Evolutionary conservation across 2,329 filamentous ascomycete species (phyloP), one percentile per base, ranked within the genome.

Genomic region (Ilyonectria mors-panacis): DNA sequence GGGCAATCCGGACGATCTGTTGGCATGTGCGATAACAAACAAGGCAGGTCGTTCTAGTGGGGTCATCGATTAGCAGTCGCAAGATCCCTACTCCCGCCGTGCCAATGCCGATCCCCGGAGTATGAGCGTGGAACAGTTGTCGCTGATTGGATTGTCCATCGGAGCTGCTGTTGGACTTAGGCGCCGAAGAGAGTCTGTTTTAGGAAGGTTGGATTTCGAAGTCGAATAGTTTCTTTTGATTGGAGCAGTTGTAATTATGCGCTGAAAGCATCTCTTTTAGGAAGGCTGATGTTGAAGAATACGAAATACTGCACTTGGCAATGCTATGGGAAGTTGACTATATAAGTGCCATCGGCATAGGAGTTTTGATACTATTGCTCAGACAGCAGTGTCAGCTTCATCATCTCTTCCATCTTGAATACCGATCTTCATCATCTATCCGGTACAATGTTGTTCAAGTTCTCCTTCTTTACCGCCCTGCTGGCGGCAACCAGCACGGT

Each of bases 391-490:
- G 9, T 19, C 23, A 26, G 28, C 8, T n/a, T 26, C 7, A 28
- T 9, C 30, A 4, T 12, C 44, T 62, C 21, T 54, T 37, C 17
- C 15, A n/a, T 42, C 39, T 8, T 35, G n/a, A 21, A 15, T 17
- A 53, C 33, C 26, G n/a, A 28, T 21, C 33, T 23, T 35, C 6
- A 37, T 2, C n/a, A 26, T 44, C 8, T 33, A 26, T 17, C n/a
- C 19, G 3, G 19, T 17, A 63, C 19, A 9, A 65, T 60, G 57
- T 33, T 59, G 55, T 64, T 64, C 55, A 64, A 59, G 39, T 57
- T 50, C 15, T 50, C 28, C 45, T 35, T 65, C 44, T 9, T 60
- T 37, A 42, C 44, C 21, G 33, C 33, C 35, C 57, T 65, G 13
- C 17, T 60, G 63, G 63, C 63, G 33, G 62, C 62, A 17, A 50